Base-by-base conservation (phyloP, 2,329 filamentous ascomycete species). In the Cladosporium phlei region DNA sequence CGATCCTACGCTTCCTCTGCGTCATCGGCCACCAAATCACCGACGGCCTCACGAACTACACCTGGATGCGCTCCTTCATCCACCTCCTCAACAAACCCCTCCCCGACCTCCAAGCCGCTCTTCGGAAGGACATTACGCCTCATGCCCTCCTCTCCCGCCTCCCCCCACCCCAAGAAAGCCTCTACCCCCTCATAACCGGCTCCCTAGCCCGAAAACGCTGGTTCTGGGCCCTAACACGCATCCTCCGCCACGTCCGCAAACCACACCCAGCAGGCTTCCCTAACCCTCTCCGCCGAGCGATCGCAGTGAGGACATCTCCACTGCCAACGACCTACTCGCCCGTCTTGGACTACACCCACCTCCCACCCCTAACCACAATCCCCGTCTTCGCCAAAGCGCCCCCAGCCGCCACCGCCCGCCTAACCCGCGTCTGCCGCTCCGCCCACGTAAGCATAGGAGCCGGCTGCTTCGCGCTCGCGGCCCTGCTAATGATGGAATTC, bases 201-300 rank as follows among this genome's bases (percentile, higher is more conserved):
- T 67, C 52, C 17, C 45, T 45, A 28, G 70, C 69, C 1, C 56
- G 67, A 16, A 62, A 67, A 54, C 60, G 70, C 38, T 74, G 71
- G 71, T 72, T 70, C 53, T 74, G 72, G 72, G 63, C 66, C 5
- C 62, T 75, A 6, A 63, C 69, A 7, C 59, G 69, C 16, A 64
- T 74, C 6, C 60, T 74, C 12, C 57, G 71, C 5, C 67, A 73
- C 45, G 63, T 72, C 2, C 56, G 66, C 5, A 68, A 59, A 35
- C 61, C 65, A 1, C 57, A 68, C 1, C 65, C 67, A 10, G 59
- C 58, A 6, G 68, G 66, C 1, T 71, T 75, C 46, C 21, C 56
- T 2, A 74, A 73, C 46, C 72, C 72, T 0, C 55, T 56, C 12
- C 56, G 68, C 12, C 12, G 17, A 3, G 12, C 34, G 2, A 43